phyloP scores from a whole-genome alignment of 108 stramenopile species.

The Pseudonitzschia multistriata region DNA sequence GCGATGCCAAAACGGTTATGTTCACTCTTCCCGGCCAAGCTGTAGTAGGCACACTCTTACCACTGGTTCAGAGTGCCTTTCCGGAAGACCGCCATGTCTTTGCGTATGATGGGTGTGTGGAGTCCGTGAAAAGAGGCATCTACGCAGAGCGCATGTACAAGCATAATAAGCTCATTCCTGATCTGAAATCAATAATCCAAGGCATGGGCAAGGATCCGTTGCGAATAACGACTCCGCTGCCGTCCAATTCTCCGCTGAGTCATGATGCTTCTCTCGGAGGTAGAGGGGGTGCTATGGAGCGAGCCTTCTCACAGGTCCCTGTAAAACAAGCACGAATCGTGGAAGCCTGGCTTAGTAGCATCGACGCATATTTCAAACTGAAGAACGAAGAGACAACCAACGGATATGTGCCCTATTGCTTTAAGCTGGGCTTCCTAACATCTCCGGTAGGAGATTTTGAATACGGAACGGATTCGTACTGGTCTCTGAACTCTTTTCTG shows the following conservation, averaged over 20 bases:
- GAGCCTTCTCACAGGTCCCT: slow-evolving; percentile 51
- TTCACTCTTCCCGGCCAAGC: slow-evolving; percentile 73
- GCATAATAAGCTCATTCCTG: background rate
- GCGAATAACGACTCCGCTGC: slow-evolving; percentile 29
- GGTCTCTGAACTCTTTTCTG: slow-evolving; percentile 67
- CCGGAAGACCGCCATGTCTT: slow-evolving; percentile 83
- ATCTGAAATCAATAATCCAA: slow-evolving; percentile 9
- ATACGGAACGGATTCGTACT: slow-evolving; percentile 45
- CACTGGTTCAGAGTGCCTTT: slow-evolving; percentile 68
- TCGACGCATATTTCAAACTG: slow-evolving; percentile 69
- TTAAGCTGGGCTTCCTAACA: slow-evolving; percentile 56
- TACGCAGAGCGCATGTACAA: background rate
- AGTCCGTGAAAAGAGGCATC: slow-evolving; percentile 46
- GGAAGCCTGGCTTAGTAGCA: slow-evolving; percentile 79
- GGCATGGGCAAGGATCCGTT: slow-evolving; percentile 38
- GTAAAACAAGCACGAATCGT: slow-evolving; percentile 56
- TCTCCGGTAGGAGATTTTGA: slow-evolving; percentile 41
- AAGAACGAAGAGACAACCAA: slow-evolving; percentile 76
- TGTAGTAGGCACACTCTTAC: slow-evolving; percentile 51
- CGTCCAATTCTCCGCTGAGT: slow-evolving; percentile 30
- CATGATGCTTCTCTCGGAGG: slow-evolving; percentile 29
- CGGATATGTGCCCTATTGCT: slow-evolving; percentile 75
- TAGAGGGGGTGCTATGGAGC: slow-evolving; percentile 13
- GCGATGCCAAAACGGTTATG: slow-evolving; percentile 54
- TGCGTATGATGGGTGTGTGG: slow-evolving; percentile 69